Evolutionary conservation across 129 eudicot species (phyloP).

Genomic region (Deinandra increscens): DNA sequence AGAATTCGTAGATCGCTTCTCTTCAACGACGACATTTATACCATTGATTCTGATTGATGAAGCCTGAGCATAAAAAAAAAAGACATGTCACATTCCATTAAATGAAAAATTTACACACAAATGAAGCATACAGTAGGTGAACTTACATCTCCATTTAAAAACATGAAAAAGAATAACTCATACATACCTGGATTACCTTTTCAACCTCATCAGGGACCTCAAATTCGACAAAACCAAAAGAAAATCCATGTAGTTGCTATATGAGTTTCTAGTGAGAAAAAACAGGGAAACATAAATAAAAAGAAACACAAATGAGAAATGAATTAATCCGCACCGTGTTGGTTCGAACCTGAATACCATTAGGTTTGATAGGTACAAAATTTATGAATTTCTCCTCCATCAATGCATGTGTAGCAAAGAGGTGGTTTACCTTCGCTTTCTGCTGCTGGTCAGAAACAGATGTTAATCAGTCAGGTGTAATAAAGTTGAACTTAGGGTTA

Average conservation of each 20-base stretch:
- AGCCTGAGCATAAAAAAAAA: no score
- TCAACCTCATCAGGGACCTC: conserved; percentile 78
- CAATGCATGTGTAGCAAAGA: conserved; percentile 46
- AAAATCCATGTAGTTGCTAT: conserved; percentile 67
- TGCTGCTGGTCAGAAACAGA: no score
- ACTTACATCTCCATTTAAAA: not conserved
- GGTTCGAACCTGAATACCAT: no score
- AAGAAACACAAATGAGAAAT: no score
- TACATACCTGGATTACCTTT: conserved; percentile 73
- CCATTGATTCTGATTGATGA: conserved; percentile 63
- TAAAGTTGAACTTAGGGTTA: no score
- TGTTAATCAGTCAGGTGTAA: no score
- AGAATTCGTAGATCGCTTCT: conserved; percentile 72
- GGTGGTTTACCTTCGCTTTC: no score
- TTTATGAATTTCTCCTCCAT: conserved; percentile 67
- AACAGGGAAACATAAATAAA: not conserved
- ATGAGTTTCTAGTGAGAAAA: conserved; percentile 8
- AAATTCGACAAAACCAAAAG: conserved; percentile 91
- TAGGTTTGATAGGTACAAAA: conserved; percentile 78
- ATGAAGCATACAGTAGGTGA: not conserved
- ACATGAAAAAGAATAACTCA: not conserved
- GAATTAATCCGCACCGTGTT: conserved; percentile 45
- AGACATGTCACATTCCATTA: not conserved
- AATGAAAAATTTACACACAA: not conserved
- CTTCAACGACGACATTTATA: conserved; percentile 63